Percentiles rank a stretch among this genome's conserved stretches.
These are phyloP conservation scores for Trypanosoma lewisi DNA, from an alignment of 208 protist genomes.

Conservation along the genomic window DNA sequence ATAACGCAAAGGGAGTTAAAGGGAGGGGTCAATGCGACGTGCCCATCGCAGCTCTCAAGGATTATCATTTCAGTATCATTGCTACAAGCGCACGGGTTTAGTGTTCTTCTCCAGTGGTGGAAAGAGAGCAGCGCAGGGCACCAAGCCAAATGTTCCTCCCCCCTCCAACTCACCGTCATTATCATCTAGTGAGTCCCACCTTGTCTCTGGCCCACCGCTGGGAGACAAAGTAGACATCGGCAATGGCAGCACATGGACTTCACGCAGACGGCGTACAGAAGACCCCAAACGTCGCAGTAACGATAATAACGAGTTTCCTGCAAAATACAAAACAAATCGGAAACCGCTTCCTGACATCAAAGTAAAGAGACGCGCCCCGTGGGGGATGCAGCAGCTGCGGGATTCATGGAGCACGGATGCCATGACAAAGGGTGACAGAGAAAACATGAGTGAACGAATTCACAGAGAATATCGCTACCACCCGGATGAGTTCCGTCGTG, in stretches of 20 bases:
- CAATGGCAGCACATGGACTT: not conserved
- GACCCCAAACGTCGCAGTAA: not conserved
- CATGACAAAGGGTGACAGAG: conserved; percentile 67
- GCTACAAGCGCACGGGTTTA: not conserved
- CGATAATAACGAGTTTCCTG: not conserved
- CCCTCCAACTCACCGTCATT: not conserved
- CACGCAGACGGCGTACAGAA: not conserved
- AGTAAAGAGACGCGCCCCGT: conserved; percentile 59
- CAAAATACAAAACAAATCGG: conserved; percentile 22
- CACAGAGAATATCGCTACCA: conserved; percentile 87
- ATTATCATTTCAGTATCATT: not conserved
- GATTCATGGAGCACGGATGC: conserved; percentile 84
- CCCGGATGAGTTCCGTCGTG: conserved; percentile 65
- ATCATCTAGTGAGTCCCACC: not conserved
- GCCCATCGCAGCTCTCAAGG: not conserved
- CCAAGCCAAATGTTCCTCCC: too few species aligned
- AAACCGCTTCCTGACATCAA: conserved; percentile 30
- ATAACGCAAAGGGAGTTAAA: not conserved
- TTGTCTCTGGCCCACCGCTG: not conserved
- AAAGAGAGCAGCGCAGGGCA: not conserved
- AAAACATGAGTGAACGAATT: conserved; percentile 80
- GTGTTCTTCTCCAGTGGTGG: not conserved
- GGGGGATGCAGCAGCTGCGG: conserved; percentile 79
- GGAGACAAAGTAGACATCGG: not conserved
- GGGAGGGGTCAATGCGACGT: not conserved